These are phyloP conservation scores for Rhynchospora tenuis DNA, from an alignment of 176 grass and related monocot genomes.

Conservation along the genomic window DNA sequence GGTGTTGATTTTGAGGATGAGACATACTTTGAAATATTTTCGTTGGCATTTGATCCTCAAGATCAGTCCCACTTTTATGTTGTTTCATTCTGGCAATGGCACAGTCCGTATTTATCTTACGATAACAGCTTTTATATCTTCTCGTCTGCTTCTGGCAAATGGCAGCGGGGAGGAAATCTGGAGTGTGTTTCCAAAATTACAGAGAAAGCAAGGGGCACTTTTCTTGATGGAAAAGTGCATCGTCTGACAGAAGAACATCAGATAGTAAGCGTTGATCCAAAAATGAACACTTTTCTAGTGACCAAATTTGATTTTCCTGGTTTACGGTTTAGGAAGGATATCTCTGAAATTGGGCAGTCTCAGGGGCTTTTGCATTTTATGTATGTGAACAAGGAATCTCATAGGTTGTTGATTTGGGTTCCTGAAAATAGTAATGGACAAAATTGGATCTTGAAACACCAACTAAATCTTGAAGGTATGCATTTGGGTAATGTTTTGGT, in stretches of 20 bases:
- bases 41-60: constrained; percentile 28
- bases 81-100: constrained; percentile 15
- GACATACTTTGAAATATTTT: not conserved
- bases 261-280: not conserved
- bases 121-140: not conserved
- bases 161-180: constrained; percentile 11
- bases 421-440: not conserved
- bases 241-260: not conserved
- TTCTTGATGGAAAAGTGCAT: not conserved
- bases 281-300: not conserved
- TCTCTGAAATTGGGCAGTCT: not conserved
- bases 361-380: constrained; percentile 13
- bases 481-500: not conserved
- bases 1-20: not conserved
- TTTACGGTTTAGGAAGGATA: not conserved
- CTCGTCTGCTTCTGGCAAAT: not conserved
- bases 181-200: constrained; percentile 2
- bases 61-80: constrained; percentile 23
- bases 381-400: not conserved
- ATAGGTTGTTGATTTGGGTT: constrained; percentile 6
- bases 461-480: constrained; percentile 12
- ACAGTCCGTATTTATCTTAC: too few species aligned
- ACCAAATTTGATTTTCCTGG: not conserved
- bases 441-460: not conserved
- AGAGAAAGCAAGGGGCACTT: not conserved